Base-by-base conservation (phyloP, 169 alveolate genomes). In the Ichthyophthirius multifiliis region DNA sequence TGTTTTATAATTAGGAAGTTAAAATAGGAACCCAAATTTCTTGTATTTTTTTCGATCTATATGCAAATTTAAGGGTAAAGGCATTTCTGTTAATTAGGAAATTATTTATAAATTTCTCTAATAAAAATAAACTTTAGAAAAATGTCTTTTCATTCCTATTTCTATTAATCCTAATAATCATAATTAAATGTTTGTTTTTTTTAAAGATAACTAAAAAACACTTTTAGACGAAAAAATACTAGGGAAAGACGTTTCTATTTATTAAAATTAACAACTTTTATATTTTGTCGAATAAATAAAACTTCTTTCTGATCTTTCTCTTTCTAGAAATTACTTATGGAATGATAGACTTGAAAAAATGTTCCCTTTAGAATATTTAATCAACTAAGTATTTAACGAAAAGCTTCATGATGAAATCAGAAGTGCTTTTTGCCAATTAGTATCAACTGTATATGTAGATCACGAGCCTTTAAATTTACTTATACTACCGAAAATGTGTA, bases 251-350 rank as follows among this genome's bases (percentile, higher is more conserved):
- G 3, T 18, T 47, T 39, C 20, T 32, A 20, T 47, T 27, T 35
- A 44, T 39, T 32, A 71, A 13, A 55, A 48, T 12, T 37, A 48
- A 9, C 43, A 55, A 16, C 43, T 71, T 9, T 41, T 47, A 3
- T 81, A 74, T 23, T 67, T 81, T 10, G 74, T 81, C 7, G 48
- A 65, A 15, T 43, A 71, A 55, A 35, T 81, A 5, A 74, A 55
- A 16, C 55, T 81, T 20, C 73, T 35, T 23, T 67, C 86, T 27
- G 86, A 81, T 55, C 41, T 81, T 16, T 76, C 82, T n/a, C 73
- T 71, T 43, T 23, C 71, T 23, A 32, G 86, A 23, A 81, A 81
- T 35, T 81, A 46, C 55, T 55, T 81, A 15, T 81, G 86, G 86
- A 81, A 71, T 41, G 47, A 76, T 13, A 64, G 73, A 31, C 31